A percentile compares a stretch with the other conserved stretches of the same genome.
Evolutionary conservation across 108 stramenopile species (phyloP).

Genomic region (Nitzschia putrida): DNA sequence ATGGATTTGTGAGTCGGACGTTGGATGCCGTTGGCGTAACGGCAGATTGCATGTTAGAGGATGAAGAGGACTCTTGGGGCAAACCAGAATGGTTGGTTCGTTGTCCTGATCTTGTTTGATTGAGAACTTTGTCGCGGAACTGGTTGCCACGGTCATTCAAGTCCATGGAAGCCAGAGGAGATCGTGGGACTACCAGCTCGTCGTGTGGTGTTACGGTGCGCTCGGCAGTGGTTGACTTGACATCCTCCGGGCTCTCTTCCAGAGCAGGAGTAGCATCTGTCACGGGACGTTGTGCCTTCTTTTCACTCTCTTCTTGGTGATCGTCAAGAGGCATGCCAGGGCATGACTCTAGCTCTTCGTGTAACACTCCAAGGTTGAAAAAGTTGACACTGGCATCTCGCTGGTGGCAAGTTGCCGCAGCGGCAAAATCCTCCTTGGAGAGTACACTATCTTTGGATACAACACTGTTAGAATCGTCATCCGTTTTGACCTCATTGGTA

Average conservation of each 20-base stretch:
- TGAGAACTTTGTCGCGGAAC: slow-evolving; percentile 27
- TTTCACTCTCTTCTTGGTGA: not conserved
- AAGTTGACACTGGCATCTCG: slow-evolving; percentile 6
- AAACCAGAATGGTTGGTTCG: not conserved
- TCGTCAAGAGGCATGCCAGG: slow-evolving; percentile 3
- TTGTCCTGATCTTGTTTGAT: slow-evolving; percentile 4
- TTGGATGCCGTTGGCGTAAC: slow-evolving; percentile 25
- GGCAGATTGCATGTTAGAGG: slow-evolving; percentile 13
- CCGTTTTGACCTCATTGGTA: not conserved
- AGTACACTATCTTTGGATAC: slow-evolving; percentile 1
- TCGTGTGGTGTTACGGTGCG: slow-evolving; percentile 17
- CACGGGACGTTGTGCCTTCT: not conserved
- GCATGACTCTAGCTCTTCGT: not conserved
- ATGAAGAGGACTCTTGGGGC: not conserved
- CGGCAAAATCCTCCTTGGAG: slow-evolving; percentile 20
- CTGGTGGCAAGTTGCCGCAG: slow-evolving; percentile 11
- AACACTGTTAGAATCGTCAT: not conserved
- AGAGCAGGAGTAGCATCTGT: not conserved
- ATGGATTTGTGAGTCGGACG: not conserved
- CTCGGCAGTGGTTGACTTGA: not conserved
- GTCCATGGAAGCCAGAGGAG: slow-evolving; percentile 29
- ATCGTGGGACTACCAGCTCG: slow-evolving; percentile 2
- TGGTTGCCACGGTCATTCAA: slow-evolving; percentile 30
- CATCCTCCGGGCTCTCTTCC: not conserved
- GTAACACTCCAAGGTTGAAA: not conserved